A percentile compares a stretch with the other conserved stretches of the same genome.
These are phyloP conservation scores for Lachnellula suecica DNA, from an alignment of 2,329 filamentous ascomycete genomes.

Conservation along the genomic window DNA sequence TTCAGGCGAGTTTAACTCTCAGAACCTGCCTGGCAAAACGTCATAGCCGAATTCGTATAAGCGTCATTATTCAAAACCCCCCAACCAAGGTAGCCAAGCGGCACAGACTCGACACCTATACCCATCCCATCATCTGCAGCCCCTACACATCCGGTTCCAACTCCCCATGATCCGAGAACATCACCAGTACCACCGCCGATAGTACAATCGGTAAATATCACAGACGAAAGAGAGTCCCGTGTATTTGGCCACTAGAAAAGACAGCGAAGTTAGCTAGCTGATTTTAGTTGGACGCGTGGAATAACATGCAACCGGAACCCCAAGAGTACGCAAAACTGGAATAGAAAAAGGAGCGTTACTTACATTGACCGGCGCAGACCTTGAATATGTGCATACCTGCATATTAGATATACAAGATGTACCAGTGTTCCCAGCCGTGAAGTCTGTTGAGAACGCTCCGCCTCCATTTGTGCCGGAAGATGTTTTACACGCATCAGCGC, in stretches of 20 bases:
- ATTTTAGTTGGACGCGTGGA: too few species aligned
- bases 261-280: too few species aligned
- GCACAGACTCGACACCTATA: not conserved
- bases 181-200: not conserved
- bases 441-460: not conserved
- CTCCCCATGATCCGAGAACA: not conserved
- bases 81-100: not conserved
- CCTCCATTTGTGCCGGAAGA: not conserved
- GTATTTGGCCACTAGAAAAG: too few species aligned
- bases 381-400: not conserved
- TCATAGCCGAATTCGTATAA: not conserved
- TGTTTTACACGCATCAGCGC: not conserved
- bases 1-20: too few species aligned
- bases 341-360: too few species aligned
- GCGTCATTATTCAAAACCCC: not conserved
- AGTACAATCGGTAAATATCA: not conserved
- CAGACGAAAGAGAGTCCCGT: too few species aligned
- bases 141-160: not conserved
- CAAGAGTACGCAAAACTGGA: too few species aligned
- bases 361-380: too few species aligned
- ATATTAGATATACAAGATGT: not conserved
- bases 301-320: too few species aligned
- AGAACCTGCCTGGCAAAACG: not conserved
- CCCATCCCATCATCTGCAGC: too few species aligned
- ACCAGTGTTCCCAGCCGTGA: not conserved